Percentiles rank a stretch among this genome's conserved stretches.
Evolutionary conservation across 169 alveolate genomes (phyloP).

Genomic region (Cystoisospora suis): DNA sequence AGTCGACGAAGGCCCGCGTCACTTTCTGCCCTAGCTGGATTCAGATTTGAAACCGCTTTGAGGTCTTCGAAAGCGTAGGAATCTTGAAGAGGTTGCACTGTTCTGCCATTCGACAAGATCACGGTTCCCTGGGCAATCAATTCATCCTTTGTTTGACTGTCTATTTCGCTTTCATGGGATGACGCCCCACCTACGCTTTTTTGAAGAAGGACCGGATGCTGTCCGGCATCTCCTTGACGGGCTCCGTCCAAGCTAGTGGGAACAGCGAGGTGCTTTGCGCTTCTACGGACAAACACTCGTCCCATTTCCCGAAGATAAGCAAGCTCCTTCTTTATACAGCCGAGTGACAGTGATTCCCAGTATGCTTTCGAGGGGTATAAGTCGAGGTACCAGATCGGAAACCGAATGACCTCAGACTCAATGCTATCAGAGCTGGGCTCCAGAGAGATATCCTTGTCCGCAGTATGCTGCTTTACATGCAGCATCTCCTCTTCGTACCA

Average conservation of each 20-base stretch:
- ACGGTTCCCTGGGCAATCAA: not conserved
- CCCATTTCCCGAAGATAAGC: slow-evolving; percentile 16
- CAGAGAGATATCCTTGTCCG: not conserved
- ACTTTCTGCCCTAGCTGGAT: not conserved
- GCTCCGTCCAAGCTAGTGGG: not conserved
- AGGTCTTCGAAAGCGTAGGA: slow-evolving; percentile 36
- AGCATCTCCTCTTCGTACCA: slow-evolving; percentile 42
- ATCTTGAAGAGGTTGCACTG: slow-evolving; percentile 10
- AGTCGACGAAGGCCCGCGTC: slow-evolving; percentile 2
- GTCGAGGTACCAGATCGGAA: slow-evolving; percentile 20
- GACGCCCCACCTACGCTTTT: not conserved
- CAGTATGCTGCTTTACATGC: not conserved
- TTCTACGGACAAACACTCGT: not conserved
- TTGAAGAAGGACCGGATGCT: not conserved
- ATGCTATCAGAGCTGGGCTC: not conserved
- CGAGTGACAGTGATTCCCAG: slow-evolving; percentile 6
- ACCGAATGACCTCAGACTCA: slow-evolving; percentile 31
- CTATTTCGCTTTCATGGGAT: not conserved
- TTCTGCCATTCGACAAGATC: not conserved
- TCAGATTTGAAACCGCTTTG: not conserved
- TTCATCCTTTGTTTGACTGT: not conserved
- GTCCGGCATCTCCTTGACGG: not conserved
- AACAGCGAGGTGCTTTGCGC: not conserved
- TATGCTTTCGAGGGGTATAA: not conserved
- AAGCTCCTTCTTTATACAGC: slow-evolving; percentile 24